These are phyloP conservation scores for Exophiala xenobiotica DNA, from an alignment of 2,329 filamentous ascomycete genomes.

Conservation along the genomic window DNA sequence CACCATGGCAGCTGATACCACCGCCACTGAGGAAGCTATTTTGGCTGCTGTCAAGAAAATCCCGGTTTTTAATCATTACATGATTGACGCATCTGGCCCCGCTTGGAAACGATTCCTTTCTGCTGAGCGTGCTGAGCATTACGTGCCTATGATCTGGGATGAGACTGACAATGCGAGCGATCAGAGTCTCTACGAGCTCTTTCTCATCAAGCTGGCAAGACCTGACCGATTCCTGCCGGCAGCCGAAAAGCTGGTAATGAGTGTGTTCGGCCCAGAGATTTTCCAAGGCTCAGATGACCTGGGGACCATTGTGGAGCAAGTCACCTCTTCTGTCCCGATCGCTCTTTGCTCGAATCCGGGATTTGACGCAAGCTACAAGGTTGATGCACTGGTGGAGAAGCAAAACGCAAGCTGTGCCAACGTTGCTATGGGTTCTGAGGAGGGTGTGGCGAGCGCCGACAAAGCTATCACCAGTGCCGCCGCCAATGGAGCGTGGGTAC, in stretches of 20 bases:
- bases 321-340: slow-evolving; percentile 80
- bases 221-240: slow-evolving; percentile 92
- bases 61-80: slow-evolving; percentile 67
- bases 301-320: slow-evolving; percentile 77
- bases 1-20: slow-evolving; percentile 72
- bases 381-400: slow-evolving; percentile 88
- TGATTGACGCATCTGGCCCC: slow-evolving; percentile 59
- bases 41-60: slow-evolving; percentile 69
- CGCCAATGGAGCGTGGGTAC: slow-evolving; percentile 88
- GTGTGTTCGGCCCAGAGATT: slow-evolving; percentile 79
- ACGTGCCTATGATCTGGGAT: slow-evolving; percentile 75
- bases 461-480: slow-evolving; percentile 93
- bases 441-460: slow-evolving; percentile 87
- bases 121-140: slow-evolving; percentile 83
- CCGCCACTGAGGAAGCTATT: slow-evolving; percentile 63
- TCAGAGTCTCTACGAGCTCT: slow-evolving; percentile 74
- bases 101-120: slow-evolving; percentile 79
- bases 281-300: slow-evolving; percentile 85
- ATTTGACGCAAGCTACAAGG: slow-evolving; percentile 98
- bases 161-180: slow-evolving; percentile 65
- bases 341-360: slow-evolving; percentile 91
- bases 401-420: slow-evolving; percentile 82
- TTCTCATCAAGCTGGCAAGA: slow-evolving; percentile 91
- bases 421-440: slow-evolving; percentile 98
- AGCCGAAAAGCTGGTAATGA: slow-evolving; percentile 83